phyloP scores from a whole-genome alignment of 1,284 basidiomycete species.

The Leucoagaricus sp. region DNA sequence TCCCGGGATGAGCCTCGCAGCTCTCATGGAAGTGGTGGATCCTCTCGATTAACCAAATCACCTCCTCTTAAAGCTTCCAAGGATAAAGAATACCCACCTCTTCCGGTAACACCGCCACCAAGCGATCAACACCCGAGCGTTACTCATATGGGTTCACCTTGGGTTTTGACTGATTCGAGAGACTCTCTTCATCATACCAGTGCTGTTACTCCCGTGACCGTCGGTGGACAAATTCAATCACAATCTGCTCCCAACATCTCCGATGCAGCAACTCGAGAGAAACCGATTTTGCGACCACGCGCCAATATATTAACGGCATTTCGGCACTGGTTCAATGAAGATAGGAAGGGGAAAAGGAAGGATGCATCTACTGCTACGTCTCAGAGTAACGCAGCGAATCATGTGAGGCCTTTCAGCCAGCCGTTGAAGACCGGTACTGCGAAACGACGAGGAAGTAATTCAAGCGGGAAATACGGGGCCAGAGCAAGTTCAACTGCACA shows the following conservation, averaged over 20 bases:
- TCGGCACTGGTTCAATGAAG: conserved; percentile 80
- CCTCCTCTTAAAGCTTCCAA: conserved; percentile 61
- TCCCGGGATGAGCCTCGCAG: conserved; percentile 57
- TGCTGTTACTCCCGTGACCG: conserved; percentile 37
- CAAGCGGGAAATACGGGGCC: conserved; percentile 30
- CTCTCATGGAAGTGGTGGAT: conserved; percentile 59
- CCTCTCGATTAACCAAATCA: conserved; percentile 66
- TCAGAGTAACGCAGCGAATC: conserved; percentile 11
- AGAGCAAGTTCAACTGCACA: conserved; percentile 34
- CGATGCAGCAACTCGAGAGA: conserved; percentile 28
- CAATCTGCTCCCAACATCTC: conserved; percentile 59
- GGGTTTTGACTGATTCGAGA: conserved; percentile 59
- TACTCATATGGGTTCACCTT: conserved; percentile 61
- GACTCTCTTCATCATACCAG: conserved; percentile 27
- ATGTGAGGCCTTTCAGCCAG: conserved; percentile 11
- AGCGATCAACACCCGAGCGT: conserved; percentile 43
- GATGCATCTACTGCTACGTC: conserved; percentile 30
- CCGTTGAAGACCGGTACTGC: conserved; percentile 26
- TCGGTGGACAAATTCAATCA: conserved; percentile 49
- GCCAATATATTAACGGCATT: conserved; percentile 74
- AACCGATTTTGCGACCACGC: conserved; percentile 49
- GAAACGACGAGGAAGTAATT: conserved; percentile 51
- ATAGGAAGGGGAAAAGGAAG: conserved; percentile 75
- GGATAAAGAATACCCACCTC: conserved; percentile 34
- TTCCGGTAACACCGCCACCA: conserved; percentile 53